Evolutionary conservation across 148 eudicot species (phyloP).

Genomic region (Vaccinium macrocarpon): DNA sequence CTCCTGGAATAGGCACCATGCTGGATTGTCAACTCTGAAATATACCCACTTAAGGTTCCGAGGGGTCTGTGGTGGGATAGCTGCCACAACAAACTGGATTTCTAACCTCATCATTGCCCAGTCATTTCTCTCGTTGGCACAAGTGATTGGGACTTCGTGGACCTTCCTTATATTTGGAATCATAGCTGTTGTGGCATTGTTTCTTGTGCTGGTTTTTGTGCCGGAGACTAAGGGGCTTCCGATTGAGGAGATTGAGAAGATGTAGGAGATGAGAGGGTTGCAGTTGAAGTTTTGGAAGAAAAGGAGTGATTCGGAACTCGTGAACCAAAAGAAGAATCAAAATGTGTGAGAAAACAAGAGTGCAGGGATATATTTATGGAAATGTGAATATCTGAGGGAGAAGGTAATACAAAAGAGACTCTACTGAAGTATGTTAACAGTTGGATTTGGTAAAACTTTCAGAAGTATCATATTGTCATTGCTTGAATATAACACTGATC

Average conservation of each 20-base stretch:
- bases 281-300: slow-evolving; percentile 35
- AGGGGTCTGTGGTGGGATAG: slow-evolving; percentile 66
- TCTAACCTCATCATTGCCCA: slow-evolving; percentile 57
- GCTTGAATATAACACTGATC: neutral
- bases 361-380: no score
- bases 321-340: slow-evolving; percentile 7
- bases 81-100: slow-evolving; percentile 66
- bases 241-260: slow-evolving; percentile 64
- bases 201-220: slow-evolving; percentile 49
- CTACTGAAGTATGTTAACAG: no score
- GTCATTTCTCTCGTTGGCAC: slow-evolving; percentile 51
- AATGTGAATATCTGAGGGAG: no score
- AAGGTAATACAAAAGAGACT: no score
- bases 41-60: slow-evolving; percentile 58
- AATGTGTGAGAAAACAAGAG: slow-evolving; percentile 4
- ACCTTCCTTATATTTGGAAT: slow-evolving; percentile 54
- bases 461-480: neutral
- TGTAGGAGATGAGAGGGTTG: slow-evolving; percentile 42
- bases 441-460: neutral
- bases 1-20: slow-evolving; percentile 73
- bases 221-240: slow-evolving; percentile 72
- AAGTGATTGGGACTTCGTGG: slow-evolving; percentile 47
- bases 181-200: slow-evolving; percentile 40
- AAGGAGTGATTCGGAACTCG: neutral
- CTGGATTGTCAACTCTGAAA: slow-evolving; percentile 76